Evolutionary conservation across 805 yeast genomes (phyloP).

Genomic region (Starmerella bacillaris): DNA sequence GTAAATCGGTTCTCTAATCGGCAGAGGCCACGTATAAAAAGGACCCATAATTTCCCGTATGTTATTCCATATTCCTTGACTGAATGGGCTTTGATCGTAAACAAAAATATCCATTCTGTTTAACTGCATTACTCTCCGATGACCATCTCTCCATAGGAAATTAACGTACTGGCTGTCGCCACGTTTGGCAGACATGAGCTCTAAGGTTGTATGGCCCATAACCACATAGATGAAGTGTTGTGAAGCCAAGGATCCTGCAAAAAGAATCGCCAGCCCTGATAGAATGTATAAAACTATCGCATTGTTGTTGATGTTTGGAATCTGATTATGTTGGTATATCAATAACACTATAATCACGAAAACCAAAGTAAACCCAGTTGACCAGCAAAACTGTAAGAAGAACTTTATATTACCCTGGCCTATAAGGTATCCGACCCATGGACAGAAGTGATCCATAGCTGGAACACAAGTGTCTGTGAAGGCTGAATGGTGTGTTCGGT

Average conservation of each 20-base stretch:
- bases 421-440: constrained; percentile 55
- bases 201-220: constrained; percentile 25
- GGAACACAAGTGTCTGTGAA: constrained; percentile 42
- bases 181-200: constrained; percentile 29
- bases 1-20: constrained; percentile 7
- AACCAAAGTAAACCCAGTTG: constrained; percentile 23
- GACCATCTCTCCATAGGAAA: constrained; percentile 23
- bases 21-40: constrained; percentile 19
- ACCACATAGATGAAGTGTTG: constrained; percentile 31
- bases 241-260: constrained; percentile 28
- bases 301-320: constrained; percentile 28
- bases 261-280: constrained; percentile 29
- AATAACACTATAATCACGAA: constrained; percentile 28
- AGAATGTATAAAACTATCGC: constrained; percentile 32
- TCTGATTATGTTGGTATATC: constrained; percentile 20
- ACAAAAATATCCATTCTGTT: constrained; percentile 23
- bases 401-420: constrained; percentile 48
- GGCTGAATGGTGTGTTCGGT: constrained; percentile 54
- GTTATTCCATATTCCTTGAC: constrained; percentile 18
- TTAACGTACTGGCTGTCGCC: constrained; percentile 21
- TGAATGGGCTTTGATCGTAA: constrained; percentile 18
- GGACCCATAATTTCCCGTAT: constrained; percentile 21
- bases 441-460: constrained; percentile 68
- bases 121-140: constrained; percentile 28
- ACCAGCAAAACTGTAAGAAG: constrained; percentile 35